Conservation (phyloP, 2,329 filamentous ascomycete genomes). For the Pyricularia sp. region DNA sequence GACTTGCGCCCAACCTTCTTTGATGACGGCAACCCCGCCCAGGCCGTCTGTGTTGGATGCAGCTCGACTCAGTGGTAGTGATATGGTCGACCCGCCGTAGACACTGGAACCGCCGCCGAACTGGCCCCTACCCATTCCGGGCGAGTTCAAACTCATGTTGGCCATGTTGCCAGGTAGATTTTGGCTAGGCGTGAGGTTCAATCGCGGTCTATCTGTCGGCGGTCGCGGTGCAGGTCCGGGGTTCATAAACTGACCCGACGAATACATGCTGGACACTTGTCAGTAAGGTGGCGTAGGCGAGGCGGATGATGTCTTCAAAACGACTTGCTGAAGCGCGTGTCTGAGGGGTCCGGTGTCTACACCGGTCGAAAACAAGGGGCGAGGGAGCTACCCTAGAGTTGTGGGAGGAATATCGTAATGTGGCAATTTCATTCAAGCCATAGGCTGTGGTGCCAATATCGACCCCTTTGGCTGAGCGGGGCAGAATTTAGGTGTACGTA, state of each 20-base stretch:
- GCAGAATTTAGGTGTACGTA: conserved; percentile 10
- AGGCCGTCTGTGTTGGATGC: conserved; percentile 46
- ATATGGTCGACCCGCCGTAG: conserved; percentile 60
- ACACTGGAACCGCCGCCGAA: conserved; percentile 28
- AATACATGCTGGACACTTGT: conserved; percentile 33
- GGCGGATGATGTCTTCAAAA: not conserved
- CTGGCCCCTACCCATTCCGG: conserved; percentile 47
- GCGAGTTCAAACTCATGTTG: conserved; percentile 57
- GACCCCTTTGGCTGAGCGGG: not conserved
- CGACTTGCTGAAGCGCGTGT: not conserved
- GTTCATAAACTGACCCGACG: conserved; percentile 75
- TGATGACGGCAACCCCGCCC: conserved; percentile 60
- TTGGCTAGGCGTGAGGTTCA: conserved; percentile 65
- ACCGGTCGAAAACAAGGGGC: not conserved
- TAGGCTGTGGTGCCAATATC: not conserved
- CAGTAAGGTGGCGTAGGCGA: not conserved
- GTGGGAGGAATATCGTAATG: not conserved
- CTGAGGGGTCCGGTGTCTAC: not conserved
- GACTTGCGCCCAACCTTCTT: conserved; percentile 70
- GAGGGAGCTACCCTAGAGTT: not conserved
- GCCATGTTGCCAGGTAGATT: conserved; percentile 68
- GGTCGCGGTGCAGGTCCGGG: conserved; percentile 87
- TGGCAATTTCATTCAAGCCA: not conserved
- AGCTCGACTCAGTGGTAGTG: conserved; percentile 54
- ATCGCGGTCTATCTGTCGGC: conserved; percentile 68